These are phyloP conservation scores for Dothidotthia symphoricarpi DNA, from an alignment of 2,329 filamentous ascomycete genomes.

Conservation along the genomic window DNA sequence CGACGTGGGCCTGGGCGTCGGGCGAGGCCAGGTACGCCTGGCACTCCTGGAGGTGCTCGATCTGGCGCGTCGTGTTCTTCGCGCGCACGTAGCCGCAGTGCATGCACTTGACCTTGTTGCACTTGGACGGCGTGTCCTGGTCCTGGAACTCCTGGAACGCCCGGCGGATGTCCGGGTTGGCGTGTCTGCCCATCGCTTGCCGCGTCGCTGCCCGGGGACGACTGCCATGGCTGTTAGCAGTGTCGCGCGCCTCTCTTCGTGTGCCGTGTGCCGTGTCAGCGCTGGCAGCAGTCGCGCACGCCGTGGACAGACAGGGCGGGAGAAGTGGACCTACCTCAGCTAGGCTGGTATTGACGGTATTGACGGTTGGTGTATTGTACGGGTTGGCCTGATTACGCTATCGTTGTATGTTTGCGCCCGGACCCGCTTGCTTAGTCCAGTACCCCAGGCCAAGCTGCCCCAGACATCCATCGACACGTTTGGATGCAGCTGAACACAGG, in stretches of 20 bases:
- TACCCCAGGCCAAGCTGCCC: no score
- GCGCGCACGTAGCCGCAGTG: slow-evolving; percentile 52
- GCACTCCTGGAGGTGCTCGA: slow-evolving; percentile 51
- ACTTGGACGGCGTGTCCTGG: slow-evolving; percentile 45
- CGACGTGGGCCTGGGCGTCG: slow-evolving; percentile 43
- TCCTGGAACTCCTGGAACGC: slow-evolving; percentile 43
- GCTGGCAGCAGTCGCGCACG: no score
- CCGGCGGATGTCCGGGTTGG: slow-evolving; percentile 45
- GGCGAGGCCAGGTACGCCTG: slow-evolving; percentile 46
- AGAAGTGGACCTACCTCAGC: no score
- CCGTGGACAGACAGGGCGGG: no score
- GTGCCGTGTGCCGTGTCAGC: slow-evolving; percentile 3
- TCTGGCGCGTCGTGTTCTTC: slow-evolving; percentile 53
- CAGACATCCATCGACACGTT: no score
- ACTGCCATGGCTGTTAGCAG: slow-evolving; percentile 18
- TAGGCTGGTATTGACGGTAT: no score
- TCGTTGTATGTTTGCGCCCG: no score
- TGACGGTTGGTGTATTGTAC: no score
- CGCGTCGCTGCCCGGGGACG: background rate
- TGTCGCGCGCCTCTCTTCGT: background rate
- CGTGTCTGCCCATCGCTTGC: slow-evolving; percentile 34
- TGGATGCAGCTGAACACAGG: no score
- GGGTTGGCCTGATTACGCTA: no score
- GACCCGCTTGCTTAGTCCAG: no score
- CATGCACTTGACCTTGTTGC: slow-evolving; percentile 50